phyloP scores from a whole-genome alignment of 2,329 filamentous ascomycete genomes.

The Endoconidiophora laricicola region DNA sequence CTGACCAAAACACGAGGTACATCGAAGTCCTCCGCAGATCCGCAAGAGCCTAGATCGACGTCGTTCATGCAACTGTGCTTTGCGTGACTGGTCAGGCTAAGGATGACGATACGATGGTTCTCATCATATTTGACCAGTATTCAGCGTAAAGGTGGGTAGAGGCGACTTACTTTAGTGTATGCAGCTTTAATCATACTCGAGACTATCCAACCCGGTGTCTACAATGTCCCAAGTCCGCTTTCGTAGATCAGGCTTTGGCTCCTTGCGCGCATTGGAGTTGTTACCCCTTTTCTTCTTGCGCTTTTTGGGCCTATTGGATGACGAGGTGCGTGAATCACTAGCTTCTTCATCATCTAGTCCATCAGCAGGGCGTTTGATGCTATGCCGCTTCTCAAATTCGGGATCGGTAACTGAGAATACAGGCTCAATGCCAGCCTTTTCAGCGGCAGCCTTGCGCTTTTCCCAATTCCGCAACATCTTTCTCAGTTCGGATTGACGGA shows the following conservation, averaged over 20 bases:
- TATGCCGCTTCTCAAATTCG: background rate
- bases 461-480: constrained; percentile 35
- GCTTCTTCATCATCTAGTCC: constrained; percentile 13
- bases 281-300: constrained; percentile 21
- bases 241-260: constrained; percentile 42
- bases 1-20: constrained; percentile 5
- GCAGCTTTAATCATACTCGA: constrained; percentile 40
- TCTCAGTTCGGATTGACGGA: constrained; percentile 76
- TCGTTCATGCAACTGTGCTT: constrained; percentile 10
- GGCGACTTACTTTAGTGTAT: constrained; percentile 15
- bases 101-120: constrained; percentile 82
- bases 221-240: constrained; percentile 54
- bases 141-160: constrained; percentile 14
- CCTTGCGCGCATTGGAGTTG: constrained; percentile 13
- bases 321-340: constrained; percentile 1
- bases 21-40: constrained; percentile 5
- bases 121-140: constrained; percentile 48
- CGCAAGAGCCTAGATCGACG: background rate
- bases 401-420: constrained; percentile 11
- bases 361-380: background rate
- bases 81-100: constrained; percentile 53
- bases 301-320: constrained; percentile 22
- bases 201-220: constrained; percentile 39
- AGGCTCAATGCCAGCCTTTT: background rate
- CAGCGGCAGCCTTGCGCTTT: constrained; percentile 10